Evolutionary conservation across 345 rosid species (phyloP).

Genomic region (Rhizophora apiculata): DNA sequence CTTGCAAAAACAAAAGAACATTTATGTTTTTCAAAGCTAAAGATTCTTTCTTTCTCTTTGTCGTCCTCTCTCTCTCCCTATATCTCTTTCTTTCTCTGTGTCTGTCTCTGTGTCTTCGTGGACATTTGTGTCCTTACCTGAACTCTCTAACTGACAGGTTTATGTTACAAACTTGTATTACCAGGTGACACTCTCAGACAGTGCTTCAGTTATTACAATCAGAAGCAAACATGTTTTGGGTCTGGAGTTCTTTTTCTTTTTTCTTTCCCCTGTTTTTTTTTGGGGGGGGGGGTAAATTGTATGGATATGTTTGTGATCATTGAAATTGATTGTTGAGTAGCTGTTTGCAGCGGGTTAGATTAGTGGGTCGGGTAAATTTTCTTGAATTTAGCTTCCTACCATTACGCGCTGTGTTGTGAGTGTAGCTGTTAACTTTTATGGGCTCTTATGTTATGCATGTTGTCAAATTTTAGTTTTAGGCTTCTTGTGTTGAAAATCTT

Average conservation of each 20-base stretch:
- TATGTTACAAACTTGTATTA: not conserved
- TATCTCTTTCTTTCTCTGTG: not conserved
- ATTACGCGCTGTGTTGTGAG: not conserved
- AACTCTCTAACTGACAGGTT: conserved; percentile 1
- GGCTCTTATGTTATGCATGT: too few species aligned
- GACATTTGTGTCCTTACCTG: conserved; percentile 4
- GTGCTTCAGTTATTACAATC: not conserved
- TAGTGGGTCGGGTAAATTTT: conserved; percentile 13
- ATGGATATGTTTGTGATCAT: not conserved
- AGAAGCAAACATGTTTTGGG: too few species aligned
- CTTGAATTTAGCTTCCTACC: not conserved
- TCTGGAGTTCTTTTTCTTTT: too few species aligned
- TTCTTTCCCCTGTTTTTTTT: not conserved
- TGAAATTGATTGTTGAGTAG: conserved; percentile 8
- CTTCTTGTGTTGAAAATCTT: too few species aligned
- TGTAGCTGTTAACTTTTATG: too few species aligned
- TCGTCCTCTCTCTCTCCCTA: not conserved
- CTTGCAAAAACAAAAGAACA: not conserved
- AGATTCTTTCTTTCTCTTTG: not conserved
- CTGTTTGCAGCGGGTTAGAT: not conserved
- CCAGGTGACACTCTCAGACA: conserved; percentile 8
- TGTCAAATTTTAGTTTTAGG: too few species aligned
- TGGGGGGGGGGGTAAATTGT: not conserved
- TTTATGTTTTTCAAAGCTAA: conserved; percentile 7
- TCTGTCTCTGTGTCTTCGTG: not conserved